Base-by-base conservation (phyloP, 2,329 filamentous ascomycete species). In the Tolypocladium album region DNA sequence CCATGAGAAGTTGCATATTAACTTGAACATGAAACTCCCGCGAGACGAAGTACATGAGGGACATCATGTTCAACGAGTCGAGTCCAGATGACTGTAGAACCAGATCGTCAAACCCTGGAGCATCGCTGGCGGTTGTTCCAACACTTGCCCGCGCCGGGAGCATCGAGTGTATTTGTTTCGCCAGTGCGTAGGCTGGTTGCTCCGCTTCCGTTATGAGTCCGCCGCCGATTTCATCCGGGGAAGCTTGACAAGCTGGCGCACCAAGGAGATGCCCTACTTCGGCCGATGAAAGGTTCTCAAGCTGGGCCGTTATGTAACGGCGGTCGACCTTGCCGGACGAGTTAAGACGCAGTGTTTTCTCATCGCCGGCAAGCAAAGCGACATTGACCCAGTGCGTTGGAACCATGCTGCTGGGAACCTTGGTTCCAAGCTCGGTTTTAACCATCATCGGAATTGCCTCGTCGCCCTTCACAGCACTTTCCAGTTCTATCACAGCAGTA, bases 11-110 rank as follows among this genome's bases (percentile, higher is more conserved):
- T 36, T 52, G 55, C 59, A 61, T 58, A 17, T 31, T 42, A 27
- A 59, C 45, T 17, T 27, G 40, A 31, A 58, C 59, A 2, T 59
- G n/a, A 17, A 61, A 61, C 40, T 61, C 20, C 12, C 47, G 34
- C 38, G 22, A 31, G 20, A 61, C 40, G 24, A 61, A 59, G 40
- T 45, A 47, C 57, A 61, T 61, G 38, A 61, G 47, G 39, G 59
- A 61, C 59, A 61, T 61, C 57, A 61, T 58, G 36, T 59, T 59
- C 13, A 61, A 7, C 3, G 59, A 61, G 31, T 61, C 59, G 47
- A 61, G 59, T 4, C 59, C 59, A n/a, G 50, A 58, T 4, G 57
- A 56, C 5, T 50, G 39, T n/a, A 61, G 24, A 15, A 31, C 5
- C 38, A 61, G 38, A 34, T 61, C 42, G n/a, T 61, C 59, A 20